These are phyloP conservation scores for Erodium texanum DNA, from an alignment of 441 rosid species.

Conservation along the genomic window DNA sequence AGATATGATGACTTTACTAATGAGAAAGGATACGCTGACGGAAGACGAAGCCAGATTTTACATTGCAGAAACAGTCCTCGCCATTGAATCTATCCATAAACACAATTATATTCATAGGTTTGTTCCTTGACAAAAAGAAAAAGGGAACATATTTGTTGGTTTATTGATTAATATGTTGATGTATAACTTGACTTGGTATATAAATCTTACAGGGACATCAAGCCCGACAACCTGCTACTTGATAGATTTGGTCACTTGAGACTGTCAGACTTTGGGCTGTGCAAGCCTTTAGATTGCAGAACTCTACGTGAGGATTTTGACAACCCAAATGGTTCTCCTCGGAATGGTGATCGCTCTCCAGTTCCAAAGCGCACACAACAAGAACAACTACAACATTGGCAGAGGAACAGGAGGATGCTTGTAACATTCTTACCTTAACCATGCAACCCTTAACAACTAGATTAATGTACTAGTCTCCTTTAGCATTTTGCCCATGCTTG, in stretches of 20 bases:
- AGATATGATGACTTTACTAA: conserved; percentile 28
- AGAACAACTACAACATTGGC: conserved; percentile 27
- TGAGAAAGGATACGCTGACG: conserved; percentile 28
- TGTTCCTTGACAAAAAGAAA: background rate
- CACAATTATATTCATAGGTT: conserved; percentile 27
- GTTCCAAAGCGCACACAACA: conserved; percentile 10
- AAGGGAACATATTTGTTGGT: background rate
- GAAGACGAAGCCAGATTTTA: conserved; percentile 23
- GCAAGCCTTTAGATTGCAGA: conserved; percentile 27
- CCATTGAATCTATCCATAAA: conserved; percentile 28
- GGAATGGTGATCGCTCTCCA: background rate
- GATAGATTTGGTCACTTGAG: conserved; percentile 25
- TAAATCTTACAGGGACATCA: conserved; percentile 20
- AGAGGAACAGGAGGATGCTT: conserved; percentile 24
- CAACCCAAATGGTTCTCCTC: background rate
- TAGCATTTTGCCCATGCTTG: background rate
- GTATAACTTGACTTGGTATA: conserved; percentile 5
- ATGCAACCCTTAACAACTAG: conserved; percentile 1
- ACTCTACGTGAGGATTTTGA: conserved; percentile 17
- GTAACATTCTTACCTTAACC: conserved; percentile 11
- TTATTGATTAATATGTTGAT: no score
- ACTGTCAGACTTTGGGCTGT: conserved; percentile 27
- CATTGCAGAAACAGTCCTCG: conserved; percentile 25
- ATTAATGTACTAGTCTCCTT: background rate
- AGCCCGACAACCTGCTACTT: conserved; percentile 25